phyloP scores from a whole-genome alignment of 495 filamentous ascomycete genomes.

The Glutinoglossum americanum region DNA sequence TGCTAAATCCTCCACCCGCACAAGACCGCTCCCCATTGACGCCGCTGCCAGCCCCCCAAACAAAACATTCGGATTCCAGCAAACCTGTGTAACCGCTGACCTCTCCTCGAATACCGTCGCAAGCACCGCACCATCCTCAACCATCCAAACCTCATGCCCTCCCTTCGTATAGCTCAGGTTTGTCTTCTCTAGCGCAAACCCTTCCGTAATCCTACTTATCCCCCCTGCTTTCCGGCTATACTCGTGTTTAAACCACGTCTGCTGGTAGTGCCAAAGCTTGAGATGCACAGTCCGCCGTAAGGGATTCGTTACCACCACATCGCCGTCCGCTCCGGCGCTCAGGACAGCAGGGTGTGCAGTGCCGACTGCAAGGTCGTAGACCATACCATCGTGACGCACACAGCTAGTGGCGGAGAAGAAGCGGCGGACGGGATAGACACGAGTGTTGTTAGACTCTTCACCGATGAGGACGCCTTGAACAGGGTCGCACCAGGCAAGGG shows the following conservation, averaged over 20 bases:
- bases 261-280: constrained; percentile 33
- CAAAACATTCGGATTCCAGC: constrained; percentile 43
- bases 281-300: constrained; percentile 28
- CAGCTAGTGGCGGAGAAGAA: constrained; percentile 29
- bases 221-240: constrained; percentile 25
- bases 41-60: constrained; percentile 45
- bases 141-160: constrained; percentile 14
- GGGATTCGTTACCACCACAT: constrained; percentile 32
- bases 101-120: constrained; percentile 37
- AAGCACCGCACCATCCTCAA: constrained; percentile 18
- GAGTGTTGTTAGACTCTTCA: constrained; percentile 36
- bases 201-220: constrained; percentile 35
- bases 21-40: constrained; percentile 36
- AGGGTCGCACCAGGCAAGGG: constrained; percentile 33
- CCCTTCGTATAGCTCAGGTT: neutral
- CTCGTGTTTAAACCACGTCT: constrained; percentile 41
- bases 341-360: constrained; percentile 31
- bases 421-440: constrained; percentile 29
- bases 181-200: constrained; percentile 27
- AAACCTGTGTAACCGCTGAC: constrained; percentile 29
- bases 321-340: constrained; percentile 33
- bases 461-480: constrained; percentile 29
- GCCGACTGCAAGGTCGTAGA: constrained; percentile 23
- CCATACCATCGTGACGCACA: constrained; percentile 16
- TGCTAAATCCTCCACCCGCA: constrained; percentile 40